Evolutionary conservation across 495 filamentous ascomycete species (phyloP).

Genomic region (Xylaria longipes): DNA sequence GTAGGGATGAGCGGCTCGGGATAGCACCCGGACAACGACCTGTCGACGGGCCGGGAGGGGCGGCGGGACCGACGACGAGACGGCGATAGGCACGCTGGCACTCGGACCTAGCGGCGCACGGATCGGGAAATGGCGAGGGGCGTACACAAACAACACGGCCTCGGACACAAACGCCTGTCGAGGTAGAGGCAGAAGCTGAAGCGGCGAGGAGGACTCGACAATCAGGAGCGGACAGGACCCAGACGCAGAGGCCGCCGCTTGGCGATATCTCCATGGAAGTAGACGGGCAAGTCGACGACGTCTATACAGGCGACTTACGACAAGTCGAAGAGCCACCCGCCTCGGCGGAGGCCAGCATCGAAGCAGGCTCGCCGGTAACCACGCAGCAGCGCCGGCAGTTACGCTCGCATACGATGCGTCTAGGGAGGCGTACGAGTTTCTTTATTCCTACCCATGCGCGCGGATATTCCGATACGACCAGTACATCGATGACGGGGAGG

Average conservation of each 20-base stretch:
- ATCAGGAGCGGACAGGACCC: neutral
- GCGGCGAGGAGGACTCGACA: neutral
- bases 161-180: neutral
- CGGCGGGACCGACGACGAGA: constrained; percentile 29
- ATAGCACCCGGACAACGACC: constrained; percentile 26
- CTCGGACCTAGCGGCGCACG: constrained; percentile 13
- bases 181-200: neutral
- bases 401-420: constrained; percentile 15
- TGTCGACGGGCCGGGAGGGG: constrained; percentile 25
- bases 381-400: constrained; percentile 10
- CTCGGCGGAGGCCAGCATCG: neutral
- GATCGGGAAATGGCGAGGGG: neutral
- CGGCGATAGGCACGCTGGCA: constrained; percentile 33
- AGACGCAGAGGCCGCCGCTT: neutral
- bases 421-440: neutral
- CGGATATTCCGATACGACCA: constrained; percentile 10
- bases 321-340: constrained; percentile 10
- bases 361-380: constrained; percentile 7
- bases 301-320: constrained; percentile 4
- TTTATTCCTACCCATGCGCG: neutral
- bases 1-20: constrained; percentile 46
- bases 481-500: neutral
- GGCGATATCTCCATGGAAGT: neutral
- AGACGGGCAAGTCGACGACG: neutral
- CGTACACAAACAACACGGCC: neutral